Conservation (phyloP, 192 early-diverging fungal genomes). For the Pilobolus umbonatus region DNA sequence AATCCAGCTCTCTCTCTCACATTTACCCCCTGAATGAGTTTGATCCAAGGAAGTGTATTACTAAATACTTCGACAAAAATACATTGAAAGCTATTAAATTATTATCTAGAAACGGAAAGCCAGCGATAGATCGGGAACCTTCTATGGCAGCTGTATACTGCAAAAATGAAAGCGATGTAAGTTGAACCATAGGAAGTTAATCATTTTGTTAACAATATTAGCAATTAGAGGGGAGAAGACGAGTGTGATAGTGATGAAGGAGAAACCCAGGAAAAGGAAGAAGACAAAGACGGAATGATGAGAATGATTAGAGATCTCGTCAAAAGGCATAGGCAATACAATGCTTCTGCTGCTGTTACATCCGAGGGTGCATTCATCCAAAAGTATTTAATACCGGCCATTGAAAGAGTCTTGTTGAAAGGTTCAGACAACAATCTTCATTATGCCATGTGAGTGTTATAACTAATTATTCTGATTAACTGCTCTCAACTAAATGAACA, state of each 20-base stretch:
- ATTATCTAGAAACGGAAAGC: neutral
- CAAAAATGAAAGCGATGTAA: neutral
- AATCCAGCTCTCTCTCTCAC: neutral
- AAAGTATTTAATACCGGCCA: neutral
- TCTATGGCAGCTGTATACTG: neutral
- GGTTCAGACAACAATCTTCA: neutral
- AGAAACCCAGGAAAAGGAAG: neutral
- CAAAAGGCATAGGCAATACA: neutral
- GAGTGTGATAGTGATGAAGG: neutral
- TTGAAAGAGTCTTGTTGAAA: neutral
- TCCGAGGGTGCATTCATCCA: neutral
- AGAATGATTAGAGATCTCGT: neutral
- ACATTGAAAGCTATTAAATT: neutral
- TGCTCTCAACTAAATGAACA: neutral
- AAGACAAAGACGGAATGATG: neutral
- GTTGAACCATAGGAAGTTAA: neutral
- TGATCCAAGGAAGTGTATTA: neutral
- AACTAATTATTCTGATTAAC: neutral
- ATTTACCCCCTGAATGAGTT: neutral
- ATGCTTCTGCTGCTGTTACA: neutral
- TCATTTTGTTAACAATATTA: neutral
- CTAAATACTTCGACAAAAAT: neutral
- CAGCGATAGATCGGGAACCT: neutral
- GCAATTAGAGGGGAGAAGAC: neutral
- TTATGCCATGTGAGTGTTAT: conserved; percentile 4